These are phyloP conservation scores for Fusarium cyanostomum DNA, from an alignment of 2,329 filamentous ascomycete species.

Conservation along the genomic window DNA sequence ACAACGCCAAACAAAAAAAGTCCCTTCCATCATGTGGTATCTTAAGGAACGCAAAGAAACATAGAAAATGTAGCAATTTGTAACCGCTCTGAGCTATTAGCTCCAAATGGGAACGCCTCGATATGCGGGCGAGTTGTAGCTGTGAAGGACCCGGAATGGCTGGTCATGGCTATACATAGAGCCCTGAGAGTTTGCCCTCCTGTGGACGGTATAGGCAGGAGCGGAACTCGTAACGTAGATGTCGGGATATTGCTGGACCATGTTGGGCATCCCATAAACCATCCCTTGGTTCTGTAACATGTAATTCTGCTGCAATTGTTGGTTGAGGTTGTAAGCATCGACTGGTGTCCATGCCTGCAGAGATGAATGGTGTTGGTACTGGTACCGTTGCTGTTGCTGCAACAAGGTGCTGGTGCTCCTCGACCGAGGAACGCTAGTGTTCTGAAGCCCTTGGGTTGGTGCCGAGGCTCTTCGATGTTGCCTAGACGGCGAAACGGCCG, in stretches of 20 bases:
- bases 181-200: constrained; percentile 28
- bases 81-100: constrained; percentile 37
- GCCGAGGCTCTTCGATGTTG: constrained; percentile 34
- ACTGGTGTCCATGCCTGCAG: constrained; percentile 29
- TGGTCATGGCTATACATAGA: constrained; percentile 35
- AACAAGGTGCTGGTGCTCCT: constrained; percentile 23
- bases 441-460: constrained; percentile 22
- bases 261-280: constrained; percentile 30
- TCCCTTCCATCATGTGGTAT: constrained; percentile 33
- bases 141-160: constrained; percentile 65
- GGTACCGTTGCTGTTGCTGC: constrained; percentile 25
- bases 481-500: constrained; percentile 14
- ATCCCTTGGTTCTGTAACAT: constrained; percentile 32
- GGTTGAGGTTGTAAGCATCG: constrained; percentile 31
- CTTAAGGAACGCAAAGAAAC: constrained; percentile 16
- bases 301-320: constrained; percentile 35
- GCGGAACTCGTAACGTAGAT: constrained; percentile 23
- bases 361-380: constrained; percentile 17
- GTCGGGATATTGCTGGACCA: constrained; percentile 35
- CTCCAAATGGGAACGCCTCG: constrained; percentile 65
- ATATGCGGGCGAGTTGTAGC: constrained; percentile 68
- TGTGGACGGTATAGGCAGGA: constrained; percentile 17
- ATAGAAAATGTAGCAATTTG: neutral
- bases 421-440: constrained; percentile 15
- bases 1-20: constrained; percentile 26